phyloP scores from a whole-genome alignment of 495 filamentous ascomycete species.

The Neurospora sp. region DNA sequence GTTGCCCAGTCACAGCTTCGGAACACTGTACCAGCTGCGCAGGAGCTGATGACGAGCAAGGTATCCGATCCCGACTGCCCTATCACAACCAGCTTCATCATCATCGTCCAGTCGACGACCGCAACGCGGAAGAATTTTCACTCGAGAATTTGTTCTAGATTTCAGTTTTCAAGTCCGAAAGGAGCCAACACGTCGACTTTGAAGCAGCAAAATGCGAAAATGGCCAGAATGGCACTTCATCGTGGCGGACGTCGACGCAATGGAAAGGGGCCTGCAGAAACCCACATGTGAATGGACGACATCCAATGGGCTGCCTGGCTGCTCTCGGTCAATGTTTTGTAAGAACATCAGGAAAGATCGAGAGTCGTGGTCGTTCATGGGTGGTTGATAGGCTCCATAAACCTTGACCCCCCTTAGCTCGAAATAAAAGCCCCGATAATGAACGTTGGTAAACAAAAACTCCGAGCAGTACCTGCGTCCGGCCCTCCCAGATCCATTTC shows the following conservation, averaged over 20 bases:
- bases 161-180: neutral
- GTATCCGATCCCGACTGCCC: neutral
- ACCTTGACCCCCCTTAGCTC: neutral
- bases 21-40: neutral
- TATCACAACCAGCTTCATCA: neutral
- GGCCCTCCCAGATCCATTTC: neutral
- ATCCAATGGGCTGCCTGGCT: neutral
- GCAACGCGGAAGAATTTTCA: neutral
- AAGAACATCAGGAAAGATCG: neutral
- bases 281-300: neutral
- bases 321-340: neutral
- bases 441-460: neutral
- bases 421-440: neutral
- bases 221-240: neutral
- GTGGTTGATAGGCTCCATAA: neutral
- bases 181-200: neutral
- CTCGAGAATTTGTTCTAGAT: neutral
- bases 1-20: neutral
- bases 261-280: neutral
- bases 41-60: neutral
- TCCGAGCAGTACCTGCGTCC: neutral
- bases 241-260: neutral
- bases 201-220: neutral
- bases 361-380: neutral
- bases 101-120: neutral